These are phyloP conservation scores for Orychophragmus violaceus DNA, from an alignment of 345 rosid species.

Conservation along the genomic window DNA sequence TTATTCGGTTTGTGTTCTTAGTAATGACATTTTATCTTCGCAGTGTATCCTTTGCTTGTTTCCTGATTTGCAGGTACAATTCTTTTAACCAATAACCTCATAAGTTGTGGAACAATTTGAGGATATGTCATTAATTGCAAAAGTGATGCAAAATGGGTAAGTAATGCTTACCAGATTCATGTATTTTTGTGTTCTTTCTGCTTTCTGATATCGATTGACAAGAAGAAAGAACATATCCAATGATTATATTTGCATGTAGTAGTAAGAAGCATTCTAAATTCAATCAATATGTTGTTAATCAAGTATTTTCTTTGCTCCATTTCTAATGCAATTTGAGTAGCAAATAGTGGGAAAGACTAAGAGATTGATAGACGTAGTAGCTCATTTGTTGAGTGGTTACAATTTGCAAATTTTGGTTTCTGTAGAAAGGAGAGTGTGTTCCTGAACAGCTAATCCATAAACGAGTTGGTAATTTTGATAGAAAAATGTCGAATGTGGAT, in stretches of 20 bases:
- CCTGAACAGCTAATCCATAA: background rate
- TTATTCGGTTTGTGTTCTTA: background rate
- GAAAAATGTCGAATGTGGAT: background rate
- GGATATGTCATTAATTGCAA: too few species aligned
- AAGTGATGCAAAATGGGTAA: background rate
- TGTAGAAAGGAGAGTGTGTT: background rate
- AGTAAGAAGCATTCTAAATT: background rate
- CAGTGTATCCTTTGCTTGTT: background rate
- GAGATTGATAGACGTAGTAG: background rate
- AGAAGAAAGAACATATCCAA: too few species aligned
- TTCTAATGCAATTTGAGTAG: background rate
- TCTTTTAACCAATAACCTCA: background rate
- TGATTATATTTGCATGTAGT: too few species aligned
- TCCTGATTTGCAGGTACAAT: background rate
- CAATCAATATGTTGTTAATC: background rate
- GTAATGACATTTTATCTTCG: background rate
- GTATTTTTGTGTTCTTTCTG: background rate
- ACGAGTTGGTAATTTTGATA: background rate
- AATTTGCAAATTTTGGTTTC: background rate
- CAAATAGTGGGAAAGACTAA: background rate
- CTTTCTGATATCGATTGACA: background rate
- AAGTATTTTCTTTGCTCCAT: background rate
- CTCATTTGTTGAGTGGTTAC: background rate
- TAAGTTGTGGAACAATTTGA: background rate
- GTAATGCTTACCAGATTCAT: background rate